These are phyloP conservation scores for Phytophthora tentaculata DNA, from an alignment of 352 stramenopile genomes.

Conservation along the genomic window DNA sequence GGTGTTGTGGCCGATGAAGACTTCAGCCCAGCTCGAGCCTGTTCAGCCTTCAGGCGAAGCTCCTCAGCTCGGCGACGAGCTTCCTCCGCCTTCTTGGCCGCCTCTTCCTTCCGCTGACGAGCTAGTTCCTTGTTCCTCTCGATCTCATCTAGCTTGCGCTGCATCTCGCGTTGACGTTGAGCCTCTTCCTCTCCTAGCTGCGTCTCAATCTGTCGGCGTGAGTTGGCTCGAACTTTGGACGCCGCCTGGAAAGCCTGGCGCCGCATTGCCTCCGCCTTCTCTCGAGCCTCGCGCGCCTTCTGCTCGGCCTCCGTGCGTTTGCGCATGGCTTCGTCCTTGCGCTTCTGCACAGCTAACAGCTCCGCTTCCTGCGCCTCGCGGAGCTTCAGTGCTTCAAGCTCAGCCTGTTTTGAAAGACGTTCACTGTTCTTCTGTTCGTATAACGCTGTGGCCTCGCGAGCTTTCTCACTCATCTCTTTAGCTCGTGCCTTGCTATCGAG, in stretches of 20 bases:
- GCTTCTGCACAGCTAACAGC: slow-evolving; percentile 55
- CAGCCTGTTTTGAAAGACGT: slow-evolving; percentile 58
- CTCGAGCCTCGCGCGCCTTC: slow-evolving; percentile 57
- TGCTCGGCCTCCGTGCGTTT: slow-evolving; percentile 76
- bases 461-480: slow-evolving; percentile 67
- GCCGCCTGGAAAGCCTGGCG: slow-evolving; percentile 68
- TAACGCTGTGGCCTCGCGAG: slow-evolving; percentile 58
- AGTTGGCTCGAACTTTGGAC: slow-evolving; percentile 68
- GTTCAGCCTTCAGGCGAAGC: slow-evolving; percentile 57
- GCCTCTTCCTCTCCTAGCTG: slow-evolving; percentile 68
- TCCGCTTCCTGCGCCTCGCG: slow-evolving; percentile 50
- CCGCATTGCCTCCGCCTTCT: slow-evolving; percentile 71
- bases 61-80: slow-evolving; percentile 65
- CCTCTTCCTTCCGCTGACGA: slow-evolving; percentile 47
- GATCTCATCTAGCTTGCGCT: slow-evolving; percentile 55
- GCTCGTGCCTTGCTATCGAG: slow-evolving; percentile 75
- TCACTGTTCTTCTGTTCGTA: slow-evolving; percentile 68
- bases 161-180: slow-evolving; percentile 46
- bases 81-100: slow-evolving; percentile 56
- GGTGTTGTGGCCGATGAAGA: slow-evolving; percentile 12
- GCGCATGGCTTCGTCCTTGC: slow-evolving; percentile 65
- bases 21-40: slow-evolving; percentile 48
- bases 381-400: slow-evolving; percentile 51
- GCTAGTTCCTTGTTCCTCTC: slow-evolving; percentile 57
- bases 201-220: slow-evolving; percentile 70